A percentile compares a stretch with the other conserved stretches of the same genome.
These are phyloP conservation scores for Boechera retrofracta DNA, from an alignment of 345 rosid species.

Conservation along the genomic window DNA sequence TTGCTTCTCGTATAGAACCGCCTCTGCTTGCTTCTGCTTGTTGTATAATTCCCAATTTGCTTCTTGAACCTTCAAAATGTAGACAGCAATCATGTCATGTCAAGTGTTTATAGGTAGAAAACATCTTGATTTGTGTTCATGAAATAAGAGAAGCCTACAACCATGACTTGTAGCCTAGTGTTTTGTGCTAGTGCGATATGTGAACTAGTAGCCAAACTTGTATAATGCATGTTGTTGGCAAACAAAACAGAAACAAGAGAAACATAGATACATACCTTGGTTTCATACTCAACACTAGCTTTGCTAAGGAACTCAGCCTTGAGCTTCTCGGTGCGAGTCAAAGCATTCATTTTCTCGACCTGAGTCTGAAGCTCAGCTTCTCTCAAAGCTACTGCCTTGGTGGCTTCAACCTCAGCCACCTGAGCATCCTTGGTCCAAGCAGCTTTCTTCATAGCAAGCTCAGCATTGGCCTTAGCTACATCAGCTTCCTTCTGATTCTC, in stretches of 20 bases:
- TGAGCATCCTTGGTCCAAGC: conserved; percentile 63
- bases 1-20: conserved; percentile 55
- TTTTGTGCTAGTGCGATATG: too few relatives aligned
- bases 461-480: conserved; percentile 71
- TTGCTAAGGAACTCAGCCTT: conserved; percentile 77
- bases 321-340: conserved; percentile 69
- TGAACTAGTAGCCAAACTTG: too few relatives aligned
- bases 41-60: conserved; percentile 69
- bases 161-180: too few relatives aligned
- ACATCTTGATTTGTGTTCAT: too few relatives aligned
- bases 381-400: conserved; percentile 67
- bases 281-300: conserved; percentile 83
- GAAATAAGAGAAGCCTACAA: too few relatives aligned
- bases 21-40: conserved; percentile 76
- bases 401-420: conserved; percentile 79
- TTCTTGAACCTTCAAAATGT: conserved; percentile 56
- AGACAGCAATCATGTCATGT: too few relatives aligned
- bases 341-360: conserved; percentile 78
- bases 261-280: conserved; percentile 47
- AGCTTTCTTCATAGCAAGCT: conserved; percentile 74
- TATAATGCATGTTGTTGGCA: too few relatives aligned
- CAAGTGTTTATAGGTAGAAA: too few relatives aligned
- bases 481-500: conserved; percentile 82
- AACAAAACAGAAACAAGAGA: too few relatives aligned
- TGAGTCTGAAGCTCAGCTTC: conserved; percentile 79